Evolutionary conservation across 257 asterid genomes (phyloP), one percentile per base, ranked within the genome.

Genomic region (Solanum arcanum): DNA sequence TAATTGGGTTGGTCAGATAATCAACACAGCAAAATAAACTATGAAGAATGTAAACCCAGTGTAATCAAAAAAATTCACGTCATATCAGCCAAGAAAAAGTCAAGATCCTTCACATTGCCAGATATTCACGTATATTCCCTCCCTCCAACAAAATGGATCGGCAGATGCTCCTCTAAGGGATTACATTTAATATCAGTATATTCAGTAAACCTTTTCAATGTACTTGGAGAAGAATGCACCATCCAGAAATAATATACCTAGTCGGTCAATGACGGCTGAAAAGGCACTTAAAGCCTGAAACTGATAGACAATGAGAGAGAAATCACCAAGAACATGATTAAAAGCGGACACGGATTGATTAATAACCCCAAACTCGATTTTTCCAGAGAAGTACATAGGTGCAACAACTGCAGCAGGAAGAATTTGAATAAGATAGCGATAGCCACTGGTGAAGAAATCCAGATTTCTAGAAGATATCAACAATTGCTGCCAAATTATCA

Each of bases 361-460:
- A 86, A 96, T 94, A 72, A 96, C 98, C 89, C 99, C 99, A 94
- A 96, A 95, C 88, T 96, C 99, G 86, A 95, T 94, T 94, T 95
- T 96, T 37, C 99, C 99, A 86, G 99, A 93, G 92, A 96, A 96
- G 89, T 92, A 96, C 98, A 96, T 95, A 47, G 99, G 99, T 68
- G 98, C 99, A 85, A 96, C 98, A 87, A 96, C 98, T 69, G 99
- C 99, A 49, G 97, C 99, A 59, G 99, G 99, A 90, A 96, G 98
- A 91, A 95, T 91, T 91, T 96, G 99, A 90, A 96, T 96, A 89
- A 96, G 94, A 90, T 95, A 95, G 66, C 98, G 93, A 87, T 96
- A 96, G 75, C 98, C 99, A 90, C 8, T 95, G 89, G 99, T 96
- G 93, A 96, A 96, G 95, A 96, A 96, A 47, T 96, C 99, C 92